These are phyloP conservation scores for Phanerodontia chrysosporium DNA, from an alignment of 768 basidiomycete genomes.

Conservation along the genomic window DNA sequence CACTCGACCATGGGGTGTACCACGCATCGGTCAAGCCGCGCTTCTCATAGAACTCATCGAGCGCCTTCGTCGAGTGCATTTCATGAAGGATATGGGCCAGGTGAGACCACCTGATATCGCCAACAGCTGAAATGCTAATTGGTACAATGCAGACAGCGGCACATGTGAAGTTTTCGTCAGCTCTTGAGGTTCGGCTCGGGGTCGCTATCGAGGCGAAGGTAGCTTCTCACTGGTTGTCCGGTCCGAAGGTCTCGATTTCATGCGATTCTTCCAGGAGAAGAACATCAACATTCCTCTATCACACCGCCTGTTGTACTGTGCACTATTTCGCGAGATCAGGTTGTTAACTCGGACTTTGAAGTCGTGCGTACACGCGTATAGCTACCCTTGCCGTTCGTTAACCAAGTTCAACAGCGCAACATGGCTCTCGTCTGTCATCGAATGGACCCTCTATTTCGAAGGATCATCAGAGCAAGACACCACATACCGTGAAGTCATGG, in stretches of 20 bases:
- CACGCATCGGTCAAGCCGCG: conserved; percentile 59
- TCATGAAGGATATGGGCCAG: conserved; percentile 36
- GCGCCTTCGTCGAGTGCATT: conserved; percentile 40
- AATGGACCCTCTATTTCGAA: conserved; percentile 31
- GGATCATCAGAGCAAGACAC: conserved; percentile 28
- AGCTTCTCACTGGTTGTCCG: conserved; percentile 10
- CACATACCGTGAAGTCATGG: conserved; percentile 34
- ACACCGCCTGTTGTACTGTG: conserved; percentile 55
- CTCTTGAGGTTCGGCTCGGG: conserved; percentile 54
- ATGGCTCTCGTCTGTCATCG: conserved; percentile 18
- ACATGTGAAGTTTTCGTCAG: conserved; percentile 37
- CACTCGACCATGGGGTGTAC: conserved; percentile 37
- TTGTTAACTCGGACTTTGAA: conserved; percentile 60
- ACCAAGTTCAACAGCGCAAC: conserved; percentile 16
- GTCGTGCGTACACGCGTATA: conserved; percentile 36
- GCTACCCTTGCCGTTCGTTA: neutral
- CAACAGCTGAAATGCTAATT: too few relatives aligned
- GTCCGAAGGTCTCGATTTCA: neutral
- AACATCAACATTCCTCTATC: conserved; percentile 45
- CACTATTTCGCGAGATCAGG: conserved; percentile 62
- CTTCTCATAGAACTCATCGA: conserved; percentile 60
- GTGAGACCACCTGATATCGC: conserved; percentile 28
- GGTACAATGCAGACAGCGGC: conserved; percentile 4
- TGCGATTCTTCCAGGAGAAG: conserved; percentile 48
- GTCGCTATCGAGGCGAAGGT: conserved; percentile 59